Evolutionary conservation across 495 filamentous ascomycete species (phyloP), one percentile per base, ranked within the genome.

Genomic region (Podospora fimiseda): DNA sequence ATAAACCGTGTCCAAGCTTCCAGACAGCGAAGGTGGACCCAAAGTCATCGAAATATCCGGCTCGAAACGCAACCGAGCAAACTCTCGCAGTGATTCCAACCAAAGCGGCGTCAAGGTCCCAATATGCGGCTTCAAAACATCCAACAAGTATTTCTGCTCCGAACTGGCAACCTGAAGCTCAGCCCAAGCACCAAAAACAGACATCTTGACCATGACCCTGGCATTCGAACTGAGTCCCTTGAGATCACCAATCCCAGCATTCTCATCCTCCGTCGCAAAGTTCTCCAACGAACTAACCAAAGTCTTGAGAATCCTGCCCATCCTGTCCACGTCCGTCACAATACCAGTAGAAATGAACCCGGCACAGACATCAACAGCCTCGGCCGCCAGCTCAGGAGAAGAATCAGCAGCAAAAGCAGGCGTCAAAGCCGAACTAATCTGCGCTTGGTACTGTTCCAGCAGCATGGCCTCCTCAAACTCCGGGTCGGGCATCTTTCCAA

Each of bases 161-260:
- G 83, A 85, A 70, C 93, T 96, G 2, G 94, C 91, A 40, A 99
- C 90, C 67, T 99, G 94, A 27, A 99, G 79, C 55, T 95, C 88
- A n/a, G 93, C 94, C 93, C 93, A 99, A 7, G 90, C 93, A n/a
- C 91, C 91, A 64, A 94, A 90, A 1, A 97, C 86, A 1, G 94
- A 84, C 82, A 96, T 90, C 64, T 91, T 94, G 38, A 99, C 90
- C 93, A 99, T 99, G 22, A 96, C 90, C 53, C 91, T 87, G 2
- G 93, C 93, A 63, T 99, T 99, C 0, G 94, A 89, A 66, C 94
- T 95, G 22, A 97, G 82, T 1, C 88, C 89, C 68, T 89, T 89
- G 16, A 99, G 72, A 55, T 99, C 93, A 20, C 94, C 93, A 65
- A 99, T 96, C 23, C 88, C 80, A 0, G 89, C 89, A 38, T 86